Base-by-base conservation (phyloP, 1,139 yeast genomes). In the Candida pseudoviswanathii region DNA sequence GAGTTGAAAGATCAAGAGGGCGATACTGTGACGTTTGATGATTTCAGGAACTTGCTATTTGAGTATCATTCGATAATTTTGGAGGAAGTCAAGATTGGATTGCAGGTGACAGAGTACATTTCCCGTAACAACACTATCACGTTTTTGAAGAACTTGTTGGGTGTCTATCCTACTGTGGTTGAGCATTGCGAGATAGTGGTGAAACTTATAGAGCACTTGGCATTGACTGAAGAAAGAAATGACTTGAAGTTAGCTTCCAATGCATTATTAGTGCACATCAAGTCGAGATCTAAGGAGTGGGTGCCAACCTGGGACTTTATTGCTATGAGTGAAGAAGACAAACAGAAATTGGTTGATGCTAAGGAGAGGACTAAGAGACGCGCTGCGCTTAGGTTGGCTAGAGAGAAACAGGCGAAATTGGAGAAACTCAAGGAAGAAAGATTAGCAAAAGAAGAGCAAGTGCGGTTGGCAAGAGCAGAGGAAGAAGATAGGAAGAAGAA, bases 111-210 rank as follows among this genome's bases (percentile, higher is more conserved):
- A 1, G 88, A 86, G 51, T 92, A 91, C 62, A 87, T 89, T 84
- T 84, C 89, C 3, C 79, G 96, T 47, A 81, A 94, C 54, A 92
- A 91, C 65, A 81, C 90, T 2, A 88, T 92, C 52, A 86, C 89
- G 2, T 82, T 90, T 58, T 71, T 92, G 69, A 89, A 86, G 62
- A 85, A 84, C 56, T 69, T 86, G 52, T 68, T 87, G 31, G 77
- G 80, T 1, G 77, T 80, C 6, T 89, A 84, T 62, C 97, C 97
- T 0, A 71, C 74, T 10, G 81, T 89, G 27, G 85, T 83, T 48
- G 83, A 80, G 38, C 95, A 89, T 50, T 86, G 94, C 42, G 83
- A 82, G 51, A 55, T 63, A 8, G 65, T 89, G 6, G 68, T 78
- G 4, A 71, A 68, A 21, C 69, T 77, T 4, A 71, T 91, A 44